Evolutionary conservation across 2,329 filamentous ascomycete genomes (phyloP), one percentile per base, ranked within the genome.

Genomic region (Sporothrix schenckii): DNA sequence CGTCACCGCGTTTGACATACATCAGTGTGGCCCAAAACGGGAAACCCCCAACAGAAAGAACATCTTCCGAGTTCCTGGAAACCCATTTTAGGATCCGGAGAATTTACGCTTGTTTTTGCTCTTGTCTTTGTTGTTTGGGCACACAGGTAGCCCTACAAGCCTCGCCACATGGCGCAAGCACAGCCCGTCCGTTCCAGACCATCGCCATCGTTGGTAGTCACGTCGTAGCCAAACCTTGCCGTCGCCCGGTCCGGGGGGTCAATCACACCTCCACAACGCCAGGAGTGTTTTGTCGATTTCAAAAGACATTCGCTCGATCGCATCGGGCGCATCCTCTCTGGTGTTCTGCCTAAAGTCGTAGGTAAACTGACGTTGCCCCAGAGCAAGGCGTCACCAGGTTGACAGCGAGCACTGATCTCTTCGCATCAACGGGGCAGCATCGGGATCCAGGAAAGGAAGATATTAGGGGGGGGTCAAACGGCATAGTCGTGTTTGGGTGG

Each of bases 181-280:
- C 34, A 34, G 34, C 41, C 39, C 21, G 21, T 47, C n/a, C 34
- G 39, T 68, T 49, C 50, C 49, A 53, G 19, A 58, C 4, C 47
- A 16, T 58, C 50, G n/a, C 54, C 41, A n/a, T 24, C 60, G n/a
- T 63, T 21, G 60, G 39, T 63, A 11, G 21, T 5, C 9, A 4
- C 58, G 19, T 19, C 16, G 1, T 19, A 34, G 34, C 60, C 39
- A 27, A 2, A 13, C 6, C 21, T 49, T 13, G 11, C 14, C 1
- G 1, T 47, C 24, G 5, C 16, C 44, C 34, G 70, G 70, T 71
- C 70, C 56, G 54, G 41, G 66, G 30, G 34, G 70, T 30, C 52
- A 54, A 71, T 69, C 70, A 71, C 70, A 69, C 66, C 70, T 58
- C 65, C 63, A 68, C 69, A 53, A 60, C 44, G 14, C 47, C 34